Conservation (phyloP, 371 early-diverging fungal genomes). For the Saksenaea vasiformis region DNA sequence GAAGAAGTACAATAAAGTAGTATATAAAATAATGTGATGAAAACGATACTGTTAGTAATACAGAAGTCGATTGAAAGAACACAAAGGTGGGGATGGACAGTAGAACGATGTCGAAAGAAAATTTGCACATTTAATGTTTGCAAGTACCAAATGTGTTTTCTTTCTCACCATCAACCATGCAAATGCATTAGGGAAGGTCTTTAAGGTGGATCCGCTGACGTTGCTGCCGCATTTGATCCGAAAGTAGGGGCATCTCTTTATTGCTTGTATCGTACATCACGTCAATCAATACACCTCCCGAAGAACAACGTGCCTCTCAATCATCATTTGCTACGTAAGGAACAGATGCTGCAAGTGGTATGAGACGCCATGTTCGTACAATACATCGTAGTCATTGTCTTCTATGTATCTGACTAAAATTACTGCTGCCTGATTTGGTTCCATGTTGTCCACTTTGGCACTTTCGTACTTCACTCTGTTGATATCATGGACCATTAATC, state of each 20-base stretch:
- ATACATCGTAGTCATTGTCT: background rate
- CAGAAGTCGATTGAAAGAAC: too few species aligned
- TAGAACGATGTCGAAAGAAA: background rate
- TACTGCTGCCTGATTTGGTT: background rate
- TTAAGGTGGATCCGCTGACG: slow-evolving; percentile 2
- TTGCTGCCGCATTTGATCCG: slow-evolving; percentile 6
- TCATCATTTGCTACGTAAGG: background rate
- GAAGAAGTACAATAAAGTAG: too few species aligned
- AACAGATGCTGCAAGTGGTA: background rate
- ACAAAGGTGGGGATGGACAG: too few species aligned
- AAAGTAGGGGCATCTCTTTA: background rate
- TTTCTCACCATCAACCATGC: slow-evolving; percentile 11
- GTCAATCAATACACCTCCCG: slow-evolving; percentile 6
- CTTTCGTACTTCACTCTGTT: background rate
- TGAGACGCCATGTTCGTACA: background rate
- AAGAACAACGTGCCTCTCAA: background rate
- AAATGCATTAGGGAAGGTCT: slow-evolving; percentile 10
- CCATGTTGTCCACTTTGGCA: background rate
- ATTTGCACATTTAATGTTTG: background rate
- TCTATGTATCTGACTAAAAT: background rate
- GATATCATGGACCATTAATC: background rate
- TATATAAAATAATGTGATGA: too few species aligned
- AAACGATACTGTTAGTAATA: slow-evolving; percentile 11
- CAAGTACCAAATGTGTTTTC: slow-evolving; percentile 5
- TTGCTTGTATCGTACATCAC: slow-evolving; percentile 14